Evolutionary conservation across 192 early-diverging fungal species (phyloP).

Genomic region (Helicostylum pulchrum): DNA sequence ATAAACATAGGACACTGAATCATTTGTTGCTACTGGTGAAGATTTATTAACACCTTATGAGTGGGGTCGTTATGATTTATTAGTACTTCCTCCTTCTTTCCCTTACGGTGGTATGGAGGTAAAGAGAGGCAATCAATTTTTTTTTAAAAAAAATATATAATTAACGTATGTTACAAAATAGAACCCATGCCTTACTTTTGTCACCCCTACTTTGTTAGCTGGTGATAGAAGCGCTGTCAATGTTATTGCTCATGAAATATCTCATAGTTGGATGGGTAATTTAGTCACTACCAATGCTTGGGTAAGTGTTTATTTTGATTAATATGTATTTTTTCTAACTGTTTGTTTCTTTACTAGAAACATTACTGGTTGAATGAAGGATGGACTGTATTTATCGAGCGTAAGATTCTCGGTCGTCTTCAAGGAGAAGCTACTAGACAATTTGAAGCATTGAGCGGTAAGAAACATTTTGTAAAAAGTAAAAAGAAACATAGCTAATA

Average conservation of each 20-base stretch:
- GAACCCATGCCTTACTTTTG: conserved; percentile 98
- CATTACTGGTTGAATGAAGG: conserved; percentile 96
- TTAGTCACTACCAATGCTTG: conserved; percentile 80
- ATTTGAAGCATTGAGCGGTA: conserved; percentile 76
- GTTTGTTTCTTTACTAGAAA: conserved; percentile 35
- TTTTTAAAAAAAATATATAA: background rate
- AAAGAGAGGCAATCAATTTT: conserved; percentile 11
- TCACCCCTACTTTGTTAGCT: conserved; percentile 93
- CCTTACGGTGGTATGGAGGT: conserved; percentile 62
- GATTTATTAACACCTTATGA: conserved; percentile 83
- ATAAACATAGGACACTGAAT: conserved; percentile 52
- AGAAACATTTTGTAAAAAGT: background rate
- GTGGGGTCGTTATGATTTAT: conserved; percentile 95
- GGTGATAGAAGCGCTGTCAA: conserved; percentile 90
- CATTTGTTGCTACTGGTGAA: conserved; percentile 65
- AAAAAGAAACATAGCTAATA: background rate
- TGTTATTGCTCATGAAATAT: conserved; percentile 93
- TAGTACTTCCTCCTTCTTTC: conserved; percentile 85
- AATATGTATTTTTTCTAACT: background rate
- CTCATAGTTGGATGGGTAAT: conserved; percentile 91
- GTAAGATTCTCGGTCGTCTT: conserved; percentile 82
- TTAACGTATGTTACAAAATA: conserved; percentile 47
- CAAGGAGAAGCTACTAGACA: conserved; percentile 75
- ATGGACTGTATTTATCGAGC: conserved; percentile 90
- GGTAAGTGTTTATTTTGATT: conserved; percentile 44